Base-by-base conservation (phyloP, 768 basidiomycete species). In the Phylloporus scabripes region DNA sequence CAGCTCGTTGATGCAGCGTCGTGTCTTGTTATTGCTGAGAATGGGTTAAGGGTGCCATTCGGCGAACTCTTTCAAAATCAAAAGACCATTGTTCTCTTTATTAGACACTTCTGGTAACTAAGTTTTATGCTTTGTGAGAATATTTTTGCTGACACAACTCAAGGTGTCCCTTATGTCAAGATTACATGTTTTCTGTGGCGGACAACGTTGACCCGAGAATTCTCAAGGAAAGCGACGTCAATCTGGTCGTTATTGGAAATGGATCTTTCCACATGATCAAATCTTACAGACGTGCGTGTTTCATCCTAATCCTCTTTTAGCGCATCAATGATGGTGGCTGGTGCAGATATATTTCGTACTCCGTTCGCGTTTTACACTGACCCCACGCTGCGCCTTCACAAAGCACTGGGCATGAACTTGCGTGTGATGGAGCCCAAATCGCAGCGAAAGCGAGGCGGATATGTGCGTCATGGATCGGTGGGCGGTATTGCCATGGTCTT, bases 101-200 rank as follows among this genome's bases (percentile, higher is more conserved):
- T 96, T 54, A 75, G 92, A 37, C 88, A 92, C 66, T 92, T 92
- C 68, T 88, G 83, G 87, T 78, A 43, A 29, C 28, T 29, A 29
- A 50, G 64, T 55, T 20, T 9, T 38, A 42, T 33, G 18, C 42
- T 21, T 45, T 46, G 40, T 49, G 42, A 28, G 50, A 50, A 51
- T 10, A 14, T 44, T 12, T 15, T 17, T 41, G 11, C 39, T 56
- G 42, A 54, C 45, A 45, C 20, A n/a, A 0, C 5, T 39, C 4
- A 36, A 79, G 81, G 77, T 93, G 91, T 61, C 84, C 87, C 0
- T 67, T 82, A 11, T 91, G 88, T 65, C 89, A 92, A 60, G 92
- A 95, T 64, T 96, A 94, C 65, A 81, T 93, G 75, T 73, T 79
- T 36, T 83, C 81, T 29, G 74, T 89, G 54, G 68, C 71, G 68